Percentiles rank a stretch among this genome's conserved stretches.
Conservation (phyloP, 2,329 filamentous ascomycete genomes). For the Emericellopsis atlantica region DNA sequence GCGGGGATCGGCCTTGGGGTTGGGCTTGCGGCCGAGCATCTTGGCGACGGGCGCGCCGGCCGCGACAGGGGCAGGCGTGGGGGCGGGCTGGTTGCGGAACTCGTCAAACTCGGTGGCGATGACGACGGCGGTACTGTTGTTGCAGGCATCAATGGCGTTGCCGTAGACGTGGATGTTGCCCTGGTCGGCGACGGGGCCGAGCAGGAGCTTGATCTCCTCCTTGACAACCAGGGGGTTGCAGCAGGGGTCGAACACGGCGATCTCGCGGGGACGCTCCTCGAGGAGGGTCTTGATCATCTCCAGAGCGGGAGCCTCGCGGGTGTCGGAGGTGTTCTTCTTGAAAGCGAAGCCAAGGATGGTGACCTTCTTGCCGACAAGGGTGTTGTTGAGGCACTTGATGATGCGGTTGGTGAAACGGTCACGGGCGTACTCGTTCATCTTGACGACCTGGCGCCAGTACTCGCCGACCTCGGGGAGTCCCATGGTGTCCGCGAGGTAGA, state of each 20-base stretch:
- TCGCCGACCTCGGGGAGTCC: conserved; percentile 58
- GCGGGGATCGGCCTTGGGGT: conserved; percentile 30
- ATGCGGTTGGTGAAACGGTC: conserved; percentile 56
- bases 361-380: conserved; percentile 57
- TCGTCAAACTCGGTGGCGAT: conserved; percentile 46
- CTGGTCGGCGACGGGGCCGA: conserved; percentile 24
- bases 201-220: conserved; percentile 33
- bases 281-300: conserved; percentile 54
- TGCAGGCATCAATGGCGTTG: conserved; percentile 35
- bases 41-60: conserved; percentile 13
- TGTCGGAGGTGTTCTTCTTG: conserved; percentile 70
- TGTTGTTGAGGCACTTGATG: conserved; percentile 55
- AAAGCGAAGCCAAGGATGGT: conserved; percentile 65
- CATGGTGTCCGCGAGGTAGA: conserved; percentile 60
- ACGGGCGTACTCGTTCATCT: conserved; percentile 66
- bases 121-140: conserved; percentile 33
- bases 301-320: conserved; percentile 57
- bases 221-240: conserved; percentile 37
- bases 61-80: conserved; percentile 11
- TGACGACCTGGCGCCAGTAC: conserved; percentile 64
- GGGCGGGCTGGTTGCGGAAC: conserved; percentile 30
- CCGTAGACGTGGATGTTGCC: conserved; percentile 33
- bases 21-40: conserved; percentile 21
- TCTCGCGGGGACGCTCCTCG: conserved; percentile 48
- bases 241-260: conserved; percentile 58